Conservation (phyloP, 2,329 filamentous ascomycete genomes). For the Niveomyces coronatus region DNA sequence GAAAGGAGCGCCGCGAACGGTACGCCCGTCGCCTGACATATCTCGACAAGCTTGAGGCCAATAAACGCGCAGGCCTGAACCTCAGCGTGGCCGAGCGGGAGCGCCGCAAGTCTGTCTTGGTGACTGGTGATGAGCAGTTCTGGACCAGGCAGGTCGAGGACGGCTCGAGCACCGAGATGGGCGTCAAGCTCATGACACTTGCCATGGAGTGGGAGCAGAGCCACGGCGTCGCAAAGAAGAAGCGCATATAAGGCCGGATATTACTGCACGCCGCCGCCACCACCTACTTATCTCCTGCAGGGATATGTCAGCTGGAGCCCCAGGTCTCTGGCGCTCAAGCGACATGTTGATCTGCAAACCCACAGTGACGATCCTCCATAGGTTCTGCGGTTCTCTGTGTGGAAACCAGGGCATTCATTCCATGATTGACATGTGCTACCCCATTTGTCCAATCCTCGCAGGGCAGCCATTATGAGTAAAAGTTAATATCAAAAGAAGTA, state of each 20-base stretch:
- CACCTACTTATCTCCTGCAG: too few relatives aligned
- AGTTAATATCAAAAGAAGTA: too few relatives aligned
- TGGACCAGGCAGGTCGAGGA: slow-evolving; percentile 33
- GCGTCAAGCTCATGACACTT: slow-evolving; percentile 23
- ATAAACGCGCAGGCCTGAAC: slow-evolving; percentile 22
- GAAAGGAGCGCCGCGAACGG: slow-evolving; percentile 27
- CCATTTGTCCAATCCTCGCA: too few relatives aligned
- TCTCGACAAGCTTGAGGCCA: slow-evolving; percentile 31
- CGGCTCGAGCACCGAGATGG: slow-evolving; percentile 25
- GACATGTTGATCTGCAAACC: too few relatives aligned
- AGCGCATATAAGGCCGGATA: neutral
- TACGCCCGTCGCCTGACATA: slow-evolving; percentile 27
- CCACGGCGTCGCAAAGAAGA: slow-evolving; percentile 6
- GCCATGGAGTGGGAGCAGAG: slow-evolving; percentile 11
- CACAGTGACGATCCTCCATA: too few relatives aligned
- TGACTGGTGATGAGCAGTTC: slow-evolving; percentile 24
- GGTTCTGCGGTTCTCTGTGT: too few relatives aligned
- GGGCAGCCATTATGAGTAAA: too few relatives aligned
- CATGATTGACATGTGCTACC: too few relatives aligned
- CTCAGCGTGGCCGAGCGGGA: slow-evolving; percentile 27
- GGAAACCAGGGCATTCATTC: too few relatives aligned
- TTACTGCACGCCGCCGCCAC: too few relatives aligned
- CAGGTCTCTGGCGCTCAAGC: too few relatives aligned
- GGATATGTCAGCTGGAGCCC: too few relatives aligned
- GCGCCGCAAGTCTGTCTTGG: slow-evolving; percentile 26